These are phyloP conservation scores for Tetradesmus lagerheimii DNA, from an alignment of 139 green algal genomes.

Conservation along the genomic window DNA sequence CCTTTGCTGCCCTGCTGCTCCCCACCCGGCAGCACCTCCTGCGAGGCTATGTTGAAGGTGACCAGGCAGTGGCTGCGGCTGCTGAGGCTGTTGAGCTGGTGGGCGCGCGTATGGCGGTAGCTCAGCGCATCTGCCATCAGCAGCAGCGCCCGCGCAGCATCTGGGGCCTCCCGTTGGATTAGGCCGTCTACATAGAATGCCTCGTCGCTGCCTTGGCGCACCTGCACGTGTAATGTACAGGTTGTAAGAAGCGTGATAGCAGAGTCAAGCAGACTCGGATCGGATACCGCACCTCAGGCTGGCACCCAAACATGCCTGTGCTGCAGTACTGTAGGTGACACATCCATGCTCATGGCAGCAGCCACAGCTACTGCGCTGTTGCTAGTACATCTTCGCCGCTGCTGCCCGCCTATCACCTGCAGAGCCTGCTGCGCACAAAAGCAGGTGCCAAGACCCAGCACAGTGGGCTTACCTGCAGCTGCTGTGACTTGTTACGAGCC, in stretches of 20 bases:
- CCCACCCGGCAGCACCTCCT: constrained; percentile 36
- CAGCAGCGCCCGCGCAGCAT: constrained; percentile 47
- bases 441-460: too few relatives aligned
- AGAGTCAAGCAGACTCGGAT: too few relatives aligned
- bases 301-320: too few relatives aligned
- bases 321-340: too few relatives aligned
- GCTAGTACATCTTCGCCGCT: not conserved
- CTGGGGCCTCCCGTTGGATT: constrained; percentile 31
- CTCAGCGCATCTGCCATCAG: constrained; percentile 60
- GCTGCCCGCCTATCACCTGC: not conserved
- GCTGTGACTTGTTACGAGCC: constrained; percentile 27
- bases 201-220: constrained; percentile 66
- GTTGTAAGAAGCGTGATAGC: too few relatives aligned
- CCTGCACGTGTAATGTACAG: constrained; percentile 58
- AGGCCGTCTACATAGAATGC: constrained; percentile 81
- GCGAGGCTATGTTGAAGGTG: constrained; percentile 66
- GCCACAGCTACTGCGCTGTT: not conserved
- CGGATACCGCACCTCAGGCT: too few relatives aligned
- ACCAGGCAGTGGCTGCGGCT: constrained; percentile 80
- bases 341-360: too few relatives aligned
- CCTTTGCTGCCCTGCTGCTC: not conserved
- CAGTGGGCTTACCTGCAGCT: constrained; percentile 59
- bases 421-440: not conserved
- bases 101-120: constrained; percentile 63
- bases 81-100: constrained; percentile 75